Evolutionary conservation across 352 stramenopile genomes (phyloP), one percentile per base, ranked within the genome.

Genomic region (Phytopythium helicoides): DNA sequence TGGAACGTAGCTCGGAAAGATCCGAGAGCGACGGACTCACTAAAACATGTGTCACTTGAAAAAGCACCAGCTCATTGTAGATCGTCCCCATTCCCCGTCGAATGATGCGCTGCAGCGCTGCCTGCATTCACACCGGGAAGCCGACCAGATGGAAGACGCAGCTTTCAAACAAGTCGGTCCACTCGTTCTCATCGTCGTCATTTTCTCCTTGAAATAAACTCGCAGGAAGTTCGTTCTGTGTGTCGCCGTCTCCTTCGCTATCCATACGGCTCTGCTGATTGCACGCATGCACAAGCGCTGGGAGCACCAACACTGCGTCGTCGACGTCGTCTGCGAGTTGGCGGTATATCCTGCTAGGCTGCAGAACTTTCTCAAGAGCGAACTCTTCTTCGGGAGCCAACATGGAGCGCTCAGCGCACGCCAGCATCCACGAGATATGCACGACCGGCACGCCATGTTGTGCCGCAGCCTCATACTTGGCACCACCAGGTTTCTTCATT

Each of bases 41-140:
- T 22, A 92, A 19, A 1, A 92, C 68, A 36, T 92, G 81, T 4
- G 78, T 87, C 37, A 89, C 81, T n/a, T 76, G 73, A 4, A 52
- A 62, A 16, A 75, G 19, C 22, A 79, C 69, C 48, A 87, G 55
- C 22, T 81, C 63, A 39, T 87, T 72, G 47, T 84, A 89, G 36
- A 87, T 81, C 38, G 78, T 82, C 23, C 81, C 81, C 78, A 89
- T 86, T 9, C 70, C 70, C n/a, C 64, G 68, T 14, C 81, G 78
- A 52, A 89, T 68, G 22, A 92, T 40, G 19, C 46, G 54, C 52
- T 86, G 76, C 26, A 92, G 34, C 22, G 64, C 23, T 0, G 54
- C 41, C 23, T 73, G 62, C 52, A 79, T 69, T 16, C 71, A 62
- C 9, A 61, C 48, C 1, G 64, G 52, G 19, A 89, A 92, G 0